Base-by-base conservation (phyloP, 148 eudicot genomes). In the Nepenthes gracilis region DNA sequence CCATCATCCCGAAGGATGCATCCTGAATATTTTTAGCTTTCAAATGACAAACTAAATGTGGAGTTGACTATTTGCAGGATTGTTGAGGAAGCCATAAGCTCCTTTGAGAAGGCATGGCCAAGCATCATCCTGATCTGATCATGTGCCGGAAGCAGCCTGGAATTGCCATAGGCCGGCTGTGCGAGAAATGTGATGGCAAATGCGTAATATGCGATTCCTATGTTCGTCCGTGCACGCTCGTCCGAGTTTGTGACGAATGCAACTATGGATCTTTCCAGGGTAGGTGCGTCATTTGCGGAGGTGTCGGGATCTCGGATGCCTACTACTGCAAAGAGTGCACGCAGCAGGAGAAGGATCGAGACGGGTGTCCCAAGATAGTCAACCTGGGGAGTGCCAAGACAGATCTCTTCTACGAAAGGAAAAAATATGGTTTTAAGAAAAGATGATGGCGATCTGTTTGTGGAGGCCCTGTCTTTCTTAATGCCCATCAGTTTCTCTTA, bases 111-210 rank as follows among this genome's bases (percentile, higher is more conserved):
- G 74, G 37, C 45, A 87, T 85, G 91, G 96, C 96, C 38, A 88
- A 88, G 85, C 96, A 88, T 76, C 91, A 88, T 49, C 91, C 96
- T 12, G 91, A 88, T 79, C 73, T 85, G 61, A 82, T 88, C 57
- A 88, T 88, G 96, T 88, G 96, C 75, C 70, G 91, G 57, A 88
- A 85, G 79, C 85, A 88, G 70, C 88, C 91, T 49, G 91, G 88
- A 57, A 83, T 88, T 33, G 88, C 96, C 43, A 88, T 85, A 60
- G 96, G 91, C 23, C 76, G 91, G 47, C 74, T 85, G 15, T 88
- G 96, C 38, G 91, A 88, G 74, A 88, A 85, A 71, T 78, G 84
- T 64, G 91, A 85, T 58, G 96, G 91, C 2, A 88, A 85, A 55
- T 88, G 92, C 36, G 88, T 88, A 2, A 74, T 85, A 36, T 85